These are phyloP conservation scores for Aspergillus sp. DNA, from an alignment of 2,329 filamentous ascomycete genomes.

Conservation along the genomic window DNA sequence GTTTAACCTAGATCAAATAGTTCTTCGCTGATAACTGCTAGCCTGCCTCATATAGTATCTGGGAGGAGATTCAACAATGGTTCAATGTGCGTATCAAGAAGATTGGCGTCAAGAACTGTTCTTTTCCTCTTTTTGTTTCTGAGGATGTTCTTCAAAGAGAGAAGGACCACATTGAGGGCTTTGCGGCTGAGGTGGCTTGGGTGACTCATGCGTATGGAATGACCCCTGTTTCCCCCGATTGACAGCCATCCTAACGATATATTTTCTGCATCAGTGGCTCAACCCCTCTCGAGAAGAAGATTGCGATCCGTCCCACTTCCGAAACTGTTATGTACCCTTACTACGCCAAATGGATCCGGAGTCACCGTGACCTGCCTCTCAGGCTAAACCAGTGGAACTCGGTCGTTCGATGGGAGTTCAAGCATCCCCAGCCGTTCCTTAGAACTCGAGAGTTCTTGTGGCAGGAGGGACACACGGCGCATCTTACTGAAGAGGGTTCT, in stretches of 20 bases:
- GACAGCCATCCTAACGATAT: slow-evolving; percentile 4
- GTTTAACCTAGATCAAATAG: neutral
- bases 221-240: slow-evolving; percentile 4
- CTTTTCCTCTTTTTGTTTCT: slow-evolving; percentile 94
- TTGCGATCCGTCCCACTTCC: slow-evolving; percentile 68
- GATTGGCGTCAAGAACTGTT: slow-evolving; percentile 91
- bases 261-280: slow-evolving; percentile 64
- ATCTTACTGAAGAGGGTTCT: slow-evolving; percentile 79
- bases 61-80: slow-evolving; percentile 63
- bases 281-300: slow-evolving; percentile 81
- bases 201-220: slow-evolving; percentile 49
- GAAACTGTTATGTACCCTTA: slow-evolving; percentile 92
- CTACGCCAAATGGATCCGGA: slow-evolving; percentile 96
- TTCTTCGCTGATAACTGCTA: slow-evolving; percentile 29
- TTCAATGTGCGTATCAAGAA: slow-evolving; percentile 73
- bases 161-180: slow-evolving; percentile 98
- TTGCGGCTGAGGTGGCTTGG: slow-evolving; percentile 69
- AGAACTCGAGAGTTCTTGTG: slow-evolving; percentile 93
- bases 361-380: slow-evolving; percentile 89
- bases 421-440: slow-evolving; percentile 82
- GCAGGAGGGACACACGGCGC: slow-evolving; percentile 95
- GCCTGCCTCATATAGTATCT: slow-evolving; percentile 66
- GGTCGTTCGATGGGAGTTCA: slow-evolving; percentile 93
- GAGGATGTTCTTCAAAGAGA: slow-evolving; percentile 81
- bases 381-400: slow-evolving; percentile 99